Conservation (phyloP, 345 rosid genomes). For the Theobroma cacao region DNA sequence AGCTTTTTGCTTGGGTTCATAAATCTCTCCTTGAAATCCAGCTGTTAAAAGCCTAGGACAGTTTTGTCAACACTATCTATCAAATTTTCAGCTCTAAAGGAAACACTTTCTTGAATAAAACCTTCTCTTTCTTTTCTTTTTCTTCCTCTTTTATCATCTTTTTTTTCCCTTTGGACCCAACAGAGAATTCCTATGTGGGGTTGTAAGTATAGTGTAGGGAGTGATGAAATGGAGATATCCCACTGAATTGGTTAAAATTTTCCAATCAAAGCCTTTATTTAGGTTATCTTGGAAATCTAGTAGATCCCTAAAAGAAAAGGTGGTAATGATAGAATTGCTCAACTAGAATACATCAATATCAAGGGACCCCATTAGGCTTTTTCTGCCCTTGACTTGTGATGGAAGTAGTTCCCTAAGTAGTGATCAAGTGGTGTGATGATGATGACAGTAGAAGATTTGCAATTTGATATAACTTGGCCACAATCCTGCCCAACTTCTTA, state of each 20-base stretch:
- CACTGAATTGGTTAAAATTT: not conserved
- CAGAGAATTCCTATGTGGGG: not conserved
- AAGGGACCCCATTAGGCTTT: not conserved
- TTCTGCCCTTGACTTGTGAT: not conserved
- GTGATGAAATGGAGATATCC: too few species aligned
- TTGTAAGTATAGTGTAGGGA: not conserved
- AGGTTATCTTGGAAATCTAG: conserved; percentile 12
- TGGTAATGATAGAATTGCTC: conserved; percentile 13
- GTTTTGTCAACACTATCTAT: not conserved
- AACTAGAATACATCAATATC: conserved; percentile 13
- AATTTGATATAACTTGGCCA: not conserved
- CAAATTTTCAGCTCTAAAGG: not conserved
- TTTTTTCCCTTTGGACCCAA: not conserved
- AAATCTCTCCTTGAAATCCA: not conserved
- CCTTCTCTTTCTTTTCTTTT: not conserved
- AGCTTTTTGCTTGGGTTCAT: not conserved
- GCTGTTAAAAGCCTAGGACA: not conserved
- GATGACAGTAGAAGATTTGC: not conserved
- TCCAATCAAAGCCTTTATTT: conserved; percentile 7
- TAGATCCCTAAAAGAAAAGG: not conserved
- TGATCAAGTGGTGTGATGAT: conserved; percentile 7
- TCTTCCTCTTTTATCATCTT: too few species aligned
- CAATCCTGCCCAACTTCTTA: not conserved
- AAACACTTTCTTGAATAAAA: not conserved
- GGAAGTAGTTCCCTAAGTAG: conserved; percentile 12